Evolutionary conservation across 768 basidiomycete species (phyloP).

Genomic region (Collybia nuda): DNA sequence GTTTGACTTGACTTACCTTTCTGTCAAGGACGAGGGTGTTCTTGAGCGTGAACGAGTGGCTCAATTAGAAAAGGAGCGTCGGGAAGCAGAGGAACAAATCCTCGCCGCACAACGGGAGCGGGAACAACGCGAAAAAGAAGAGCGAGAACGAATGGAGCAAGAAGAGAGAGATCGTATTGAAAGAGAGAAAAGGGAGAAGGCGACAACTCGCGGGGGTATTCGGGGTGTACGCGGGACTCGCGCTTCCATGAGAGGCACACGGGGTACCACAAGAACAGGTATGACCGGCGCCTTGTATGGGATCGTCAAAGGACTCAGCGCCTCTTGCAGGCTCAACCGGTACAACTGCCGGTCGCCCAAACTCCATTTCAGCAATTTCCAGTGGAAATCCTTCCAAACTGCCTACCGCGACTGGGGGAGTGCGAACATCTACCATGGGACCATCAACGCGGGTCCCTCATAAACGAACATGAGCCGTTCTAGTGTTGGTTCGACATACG

Average conservation of each 20-base stretch:
- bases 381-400: conserved; percentile 10
- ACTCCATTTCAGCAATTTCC: neutral
- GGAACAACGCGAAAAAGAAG: conserved; percentile 52
- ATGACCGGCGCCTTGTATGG: neutral
- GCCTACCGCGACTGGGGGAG: conserved; percentile 10
- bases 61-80: conserved; percentile 37
- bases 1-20: neutral
- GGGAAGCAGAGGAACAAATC: conserved; percentile 47
- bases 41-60: conserved; percentile 50
- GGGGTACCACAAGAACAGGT: conserved; percentile 39
- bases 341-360: conserved; percentile 7
- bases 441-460: conserved; percentile 8
- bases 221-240: conserved; percentile 74
- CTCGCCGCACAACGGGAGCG: conserved; percentile 28
- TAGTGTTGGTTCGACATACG: neutral
- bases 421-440: conserved; percentile 6
- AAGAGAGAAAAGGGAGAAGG: conserved; percentile 44
- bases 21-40: conserved; percentile 57
- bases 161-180: conserved; percentile 40
- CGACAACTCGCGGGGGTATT: conserved; percentile 50
- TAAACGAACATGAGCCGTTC: conserved; percentile 5
- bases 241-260: conserved; percentile 56
- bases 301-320: neutral
- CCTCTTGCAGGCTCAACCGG: neutral
- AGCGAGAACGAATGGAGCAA: conserved; percentile 39